Evolutionary conservation across 2,329 filamentous ascomycete genomes (phyloP).

Genomic region (Fusarium incarnatum): DNA sequence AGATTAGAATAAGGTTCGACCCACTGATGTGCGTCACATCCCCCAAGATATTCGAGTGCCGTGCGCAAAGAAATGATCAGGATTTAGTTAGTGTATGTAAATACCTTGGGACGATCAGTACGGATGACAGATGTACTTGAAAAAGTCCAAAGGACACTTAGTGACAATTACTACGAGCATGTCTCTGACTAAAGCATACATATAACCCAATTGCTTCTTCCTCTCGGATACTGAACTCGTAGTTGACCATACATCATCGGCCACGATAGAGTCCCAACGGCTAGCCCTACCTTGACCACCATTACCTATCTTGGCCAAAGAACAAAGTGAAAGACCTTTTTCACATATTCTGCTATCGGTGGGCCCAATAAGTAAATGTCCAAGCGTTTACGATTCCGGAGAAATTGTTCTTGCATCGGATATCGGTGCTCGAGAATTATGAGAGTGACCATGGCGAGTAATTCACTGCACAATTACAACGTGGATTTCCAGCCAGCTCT

Average conservation of each 20-base stretch:
- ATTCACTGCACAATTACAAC: neutral
- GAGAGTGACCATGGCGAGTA: neutral
- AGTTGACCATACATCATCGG: neutral
- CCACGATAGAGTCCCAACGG: neutral
- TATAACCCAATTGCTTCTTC: neutral
- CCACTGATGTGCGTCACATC: neutral
- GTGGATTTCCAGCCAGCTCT: neutral
- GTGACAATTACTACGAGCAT: neutral
- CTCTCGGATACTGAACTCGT: neutral
- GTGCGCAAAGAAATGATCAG: neutral
- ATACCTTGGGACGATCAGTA: neutral
- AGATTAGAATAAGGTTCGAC: neutral
- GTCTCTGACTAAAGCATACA: accelerated
- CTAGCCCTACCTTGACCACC: neutral
- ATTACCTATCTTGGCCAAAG: neutral
- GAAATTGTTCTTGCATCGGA: neutral
- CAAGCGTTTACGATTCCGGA: neutral
- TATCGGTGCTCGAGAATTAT: neutral
- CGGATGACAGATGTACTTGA: neutral
- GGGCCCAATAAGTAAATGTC: neutral
- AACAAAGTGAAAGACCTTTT: neutral
- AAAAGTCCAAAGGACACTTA: neutral
- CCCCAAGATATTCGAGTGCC: neutral
- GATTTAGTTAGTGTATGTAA: neutral
- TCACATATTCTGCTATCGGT: neutral